These are phyloP conservation scores for Venturiaceae sp. DNA, from an alignment of 2,329 filamentous ascomycete genomes.

Conservation along the genomic window DNA sequence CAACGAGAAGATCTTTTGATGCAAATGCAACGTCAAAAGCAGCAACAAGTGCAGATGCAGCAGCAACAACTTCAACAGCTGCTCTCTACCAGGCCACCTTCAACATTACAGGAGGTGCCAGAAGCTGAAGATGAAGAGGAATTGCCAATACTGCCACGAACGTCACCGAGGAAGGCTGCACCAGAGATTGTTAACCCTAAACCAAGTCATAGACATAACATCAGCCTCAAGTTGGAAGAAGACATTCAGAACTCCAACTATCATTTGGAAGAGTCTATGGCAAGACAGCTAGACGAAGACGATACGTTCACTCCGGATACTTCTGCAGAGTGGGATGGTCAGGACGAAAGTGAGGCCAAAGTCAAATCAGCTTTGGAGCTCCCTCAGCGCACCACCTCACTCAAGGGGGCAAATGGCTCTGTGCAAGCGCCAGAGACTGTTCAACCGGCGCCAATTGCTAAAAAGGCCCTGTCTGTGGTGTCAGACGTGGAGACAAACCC, in stretches of 20 bases:
- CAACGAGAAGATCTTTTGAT: constrained; percentile 27
- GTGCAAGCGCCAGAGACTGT: background rate
- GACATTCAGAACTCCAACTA: constrained; percentile 83
- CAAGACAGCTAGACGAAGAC: constrained; percentile 68
- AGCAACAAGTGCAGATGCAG: constrained; percentile 42
- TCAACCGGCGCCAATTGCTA: background rate
- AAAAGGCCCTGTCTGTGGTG: constrained; percentile 13
- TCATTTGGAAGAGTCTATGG: constrained; percentile 69
- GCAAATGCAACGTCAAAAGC: constrained; percentile 39
- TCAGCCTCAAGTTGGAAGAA: constrained; percentile 68
- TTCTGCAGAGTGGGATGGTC: constrained; percentile 11
- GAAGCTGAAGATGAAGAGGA: constrained; percentile 60
- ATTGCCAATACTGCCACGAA: constrained; percentile 18
- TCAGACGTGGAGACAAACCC: constrained; percentile 18
- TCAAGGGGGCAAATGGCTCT: background rate
- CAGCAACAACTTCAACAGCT: constrained; percentile 32
- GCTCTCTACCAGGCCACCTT: constrained; percentile 34
- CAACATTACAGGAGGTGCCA: constrained; percentile 57
- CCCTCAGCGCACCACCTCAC: background rate
- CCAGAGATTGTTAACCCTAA: constrained; percentile 48
- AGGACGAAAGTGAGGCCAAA: background rate
- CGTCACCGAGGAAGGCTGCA: constrained; percentile 28
- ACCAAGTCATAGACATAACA: constrained; percentile 58
- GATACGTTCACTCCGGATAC: constrained; percentile 57
- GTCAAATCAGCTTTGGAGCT: background rate